Conservation (phyloP, 257 asterid genomes). For the Jacaranda mimosifolia region DNA sequence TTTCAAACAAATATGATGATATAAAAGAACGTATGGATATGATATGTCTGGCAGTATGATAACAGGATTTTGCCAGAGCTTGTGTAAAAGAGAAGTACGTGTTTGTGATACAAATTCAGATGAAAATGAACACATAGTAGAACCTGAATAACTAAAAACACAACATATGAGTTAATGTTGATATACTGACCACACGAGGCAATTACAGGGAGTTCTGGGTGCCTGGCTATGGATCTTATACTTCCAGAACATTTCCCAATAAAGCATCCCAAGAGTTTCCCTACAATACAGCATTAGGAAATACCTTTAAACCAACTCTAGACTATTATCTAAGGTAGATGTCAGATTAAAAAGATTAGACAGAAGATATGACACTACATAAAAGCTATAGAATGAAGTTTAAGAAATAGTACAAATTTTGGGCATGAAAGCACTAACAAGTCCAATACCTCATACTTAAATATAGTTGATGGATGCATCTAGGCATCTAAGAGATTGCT, state of each 20-base stretch:
- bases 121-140: not conserved
- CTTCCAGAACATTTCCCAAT: constrained; percentile 95
- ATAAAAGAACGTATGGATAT: not conserved
- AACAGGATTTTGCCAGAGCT: not conserved
- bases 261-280: constrained; percentile 89
- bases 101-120: constrained; percentile 18
- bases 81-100: not conserved
- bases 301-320: constrained; percentile 2
- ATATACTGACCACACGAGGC: constrained; percentile 91
- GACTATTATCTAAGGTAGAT: not conserved
- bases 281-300: constrained; percentile 48
- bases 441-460: not conserved
- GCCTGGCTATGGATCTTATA: constrained; percentile 86
- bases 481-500: not conserved
- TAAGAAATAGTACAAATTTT: not conserved
- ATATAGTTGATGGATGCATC: not conserved
- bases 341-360: constrained; percentile 2
- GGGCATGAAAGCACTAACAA: not conserved
- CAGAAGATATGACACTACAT: not conserved
- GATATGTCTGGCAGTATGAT: not conserved
- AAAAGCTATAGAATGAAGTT: too few relatives aligned
- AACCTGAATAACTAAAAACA: constrained; percentile 1
- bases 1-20: not conserved
- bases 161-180: not conserved
- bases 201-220: constrained; percentile 79